phyloP scores from a whole-genome alignment of 345 rosid genomes.

The Corchorus olitorius region DNA sequence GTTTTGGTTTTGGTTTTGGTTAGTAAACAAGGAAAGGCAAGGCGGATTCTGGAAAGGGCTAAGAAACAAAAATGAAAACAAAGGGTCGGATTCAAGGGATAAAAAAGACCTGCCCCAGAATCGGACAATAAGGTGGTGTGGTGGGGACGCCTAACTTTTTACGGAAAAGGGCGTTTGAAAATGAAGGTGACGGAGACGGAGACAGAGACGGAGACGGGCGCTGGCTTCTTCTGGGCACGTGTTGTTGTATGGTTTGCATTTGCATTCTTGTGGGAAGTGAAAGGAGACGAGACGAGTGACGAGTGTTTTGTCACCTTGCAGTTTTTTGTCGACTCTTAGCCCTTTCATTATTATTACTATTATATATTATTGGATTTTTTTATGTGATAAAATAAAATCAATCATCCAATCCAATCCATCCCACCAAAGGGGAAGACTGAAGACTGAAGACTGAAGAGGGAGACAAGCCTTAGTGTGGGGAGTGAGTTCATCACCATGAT shows the following conservation, averaged over 20 bases:
- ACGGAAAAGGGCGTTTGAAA: conserved; percentile 16
- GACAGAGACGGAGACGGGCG: background rate
- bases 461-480: no score
- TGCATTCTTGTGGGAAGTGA: background rate
- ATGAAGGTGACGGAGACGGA: background rate
- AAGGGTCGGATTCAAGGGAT: background rate
- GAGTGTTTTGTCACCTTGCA: background rate
- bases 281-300: background rate
- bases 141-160: conserved; percentile 17
- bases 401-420: no score
- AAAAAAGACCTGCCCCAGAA: conserved; percentile 15
- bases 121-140: conserved; percentile 7
- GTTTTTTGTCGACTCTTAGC: background rate
- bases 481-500: no score
- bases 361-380: no score
- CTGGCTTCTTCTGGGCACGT: conserved; percentile 11
- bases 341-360: no score
- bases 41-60: background rate
- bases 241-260: background rate
- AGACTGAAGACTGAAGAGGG: no score
- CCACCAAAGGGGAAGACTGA: no score
- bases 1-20: no score
- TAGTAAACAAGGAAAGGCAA: background rate
- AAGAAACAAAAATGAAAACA: background rate
- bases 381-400: no score